Evolutionary conservation across 139 green algal genomes (phyloP).

Genomic region (Chlamydomonas sp.): DNA sequence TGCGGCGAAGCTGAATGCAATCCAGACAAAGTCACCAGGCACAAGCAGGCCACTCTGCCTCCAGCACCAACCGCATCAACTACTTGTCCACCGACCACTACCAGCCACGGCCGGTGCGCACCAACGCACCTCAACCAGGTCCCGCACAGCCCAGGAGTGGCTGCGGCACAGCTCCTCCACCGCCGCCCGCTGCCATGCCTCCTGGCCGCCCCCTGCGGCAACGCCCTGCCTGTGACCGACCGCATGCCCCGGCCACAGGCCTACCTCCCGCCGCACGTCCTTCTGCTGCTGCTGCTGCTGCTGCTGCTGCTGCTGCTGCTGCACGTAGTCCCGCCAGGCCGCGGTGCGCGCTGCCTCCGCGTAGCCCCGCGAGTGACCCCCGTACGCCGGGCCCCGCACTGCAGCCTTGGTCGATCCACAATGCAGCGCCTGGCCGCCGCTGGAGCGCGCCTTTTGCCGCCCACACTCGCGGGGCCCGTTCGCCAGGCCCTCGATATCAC

Average conservation of each 20-base stretch:
- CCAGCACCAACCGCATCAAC: neutral
- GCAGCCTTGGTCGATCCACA: no score
- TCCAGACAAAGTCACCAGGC: neutral
- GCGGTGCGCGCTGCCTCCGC: neutral
- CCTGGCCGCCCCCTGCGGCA: neutral
- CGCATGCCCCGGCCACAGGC: neutral
- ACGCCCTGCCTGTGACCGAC: neutral
- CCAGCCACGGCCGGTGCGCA: no score
- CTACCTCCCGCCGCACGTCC: neutral
- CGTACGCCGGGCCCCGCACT: neutral
- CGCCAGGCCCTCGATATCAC: no score
- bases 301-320: neutral
- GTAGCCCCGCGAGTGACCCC: neutral
- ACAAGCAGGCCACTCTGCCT: neutral
- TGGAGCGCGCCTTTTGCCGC: no score
- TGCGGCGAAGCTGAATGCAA: neutral
- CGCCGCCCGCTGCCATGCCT: neutral
- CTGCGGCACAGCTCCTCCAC: conserved; percentile 19
- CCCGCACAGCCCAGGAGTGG: conserved; percentile 14
- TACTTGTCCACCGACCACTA: neutral
- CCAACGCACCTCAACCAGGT: conserved; percentile 7
- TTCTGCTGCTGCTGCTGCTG: no score
- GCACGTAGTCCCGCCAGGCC: neutral
- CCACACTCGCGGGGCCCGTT: no score
- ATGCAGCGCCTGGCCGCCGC: no score